Conservation (phyloP, 176 grass and related monocot species). For the Oryza meyeriana region DNA sequence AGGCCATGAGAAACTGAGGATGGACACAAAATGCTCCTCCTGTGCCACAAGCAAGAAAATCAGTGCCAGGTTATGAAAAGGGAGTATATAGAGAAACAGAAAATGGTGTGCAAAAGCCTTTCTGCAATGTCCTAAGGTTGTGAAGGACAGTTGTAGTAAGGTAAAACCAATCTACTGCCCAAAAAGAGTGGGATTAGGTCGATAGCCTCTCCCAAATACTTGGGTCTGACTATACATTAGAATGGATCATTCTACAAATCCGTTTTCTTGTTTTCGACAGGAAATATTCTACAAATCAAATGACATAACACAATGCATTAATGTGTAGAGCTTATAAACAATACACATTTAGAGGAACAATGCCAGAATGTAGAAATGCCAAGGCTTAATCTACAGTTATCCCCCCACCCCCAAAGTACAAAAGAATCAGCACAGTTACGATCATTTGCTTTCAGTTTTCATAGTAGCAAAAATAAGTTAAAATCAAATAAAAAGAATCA, state of each 20-base stretch:
- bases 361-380: not conserved
- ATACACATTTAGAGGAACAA: not conserved
- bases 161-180: not conserved
- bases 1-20: conserved; percentile 81
- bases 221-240: not conserved
- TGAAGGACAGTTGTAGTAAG: not conserved
- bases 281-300: not conserved
- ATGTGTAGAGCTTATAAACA: not conserved
- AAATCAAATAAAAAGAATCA: conserved; percentile 17
- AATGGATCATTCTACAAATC: not conserved
- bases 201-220: not conserved
- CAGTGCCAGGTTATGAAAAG: not conserved
- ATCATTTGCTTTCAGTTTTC: not conserved
- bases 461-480: not conserved
- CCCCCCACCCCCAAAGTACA: not conserved
- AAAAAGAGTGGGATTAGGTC: not conserved
- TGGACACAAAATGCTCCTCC: conserved; percentile 87
- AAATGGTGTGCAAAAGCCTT: not conserved
- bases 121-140: not conserved
- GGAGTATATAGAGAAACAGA: not conserved
- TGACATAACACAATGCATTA: not conserved
- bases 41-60: conserved; percentile 24
- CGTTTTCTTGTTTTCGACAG: not conserved
- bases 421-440: not conserved
- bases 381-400: not conserved